Evolutionary conservation across 371 early-diverging fungal species (phyloP).

Genomic region (Saksenaea vasiformis): DNA sequence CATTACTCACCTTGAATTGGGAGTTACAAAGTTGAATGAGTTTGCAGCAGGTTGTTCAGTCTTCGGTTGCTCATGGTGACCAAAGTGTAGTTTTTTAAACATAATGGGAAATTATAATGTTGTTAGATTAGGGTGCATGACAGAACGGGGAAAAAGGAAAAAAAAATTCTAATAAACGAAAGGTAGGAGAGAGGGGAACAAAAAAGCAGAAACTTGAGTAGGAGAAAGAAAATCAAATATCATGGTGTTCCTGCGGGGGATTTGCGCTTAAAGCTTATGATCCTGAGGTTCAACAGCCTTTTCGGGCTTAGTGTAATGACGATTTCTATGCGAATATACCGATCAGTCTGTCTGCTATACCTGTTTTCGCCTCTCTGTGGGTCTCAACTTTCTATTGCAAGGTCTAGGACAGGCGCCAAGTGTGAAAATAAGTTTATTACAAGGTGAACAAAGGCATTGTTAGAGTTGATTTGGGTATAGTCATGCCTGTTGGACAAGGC

Average conservation of each 20-base stretch:
- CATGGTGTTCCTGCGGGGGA: neutral
- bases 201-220: neutral
- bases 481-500: neutral
- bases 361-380: too few species aligned
- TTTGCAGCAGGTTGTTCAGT: constrained; percentile 10
- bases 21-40: constrained; percentile 12
- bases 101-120: constrained; percentile 6
- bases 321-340: neutral
- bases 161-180: neutral
- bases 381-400: too few species aligned
- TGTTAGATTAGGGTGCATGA: constrained; percentile 2
- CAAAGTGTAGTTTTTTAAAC: constrained; percentile 19
- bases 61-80: constrained; percentile 6
- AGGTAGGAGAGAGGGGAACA: constrained; percentile 6
- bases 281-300: constrained; percentile 3
- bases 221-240: neutral
- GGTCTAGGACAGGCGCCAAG: too few species aligned
- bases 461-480: neutral
- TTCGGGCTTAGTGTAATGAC: constrained; percentile 2
- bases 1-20: constrained; percentile 17
- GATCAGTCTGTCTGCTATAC: neutral
- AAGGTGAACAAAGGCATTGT: too few species aligned
- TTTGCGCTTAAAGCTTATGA: neutral
- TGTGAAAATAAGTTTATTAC: too few species aligned
- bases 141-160: constrained; percentile 5